Evolutionary conservation across 768 basidiomycete species (phyloP).

Genomic region (Neoboletus magnificus): DNA sequence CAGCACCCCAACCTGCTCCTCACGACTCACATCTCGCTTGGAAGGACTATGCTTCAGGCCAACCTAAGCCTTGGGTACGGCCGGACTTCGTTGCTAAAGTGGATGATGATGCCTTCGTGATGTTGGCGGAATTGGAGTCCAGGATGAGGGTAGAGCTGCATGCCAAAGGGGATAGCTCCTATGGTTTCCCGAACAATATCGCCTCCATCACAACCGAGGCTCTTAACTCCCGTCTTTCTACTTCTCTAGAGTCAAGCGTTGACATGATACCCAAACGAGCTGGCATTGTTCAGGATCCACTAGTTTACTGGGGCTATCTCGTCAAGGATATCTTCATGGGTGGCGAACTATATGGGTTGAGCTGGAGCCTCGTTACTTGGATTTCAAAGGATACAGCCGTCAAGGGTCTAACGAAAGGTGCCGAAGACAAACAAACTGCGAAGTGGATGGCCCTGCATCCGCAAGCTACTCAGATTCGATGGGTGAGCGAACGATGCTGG

Average conservation of each 20-base stretch:
- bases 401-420: slow-evolving; percentile 65
- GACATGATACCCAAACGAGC: slow-evolving; percentile 6
- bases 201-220: slow-evolving; percentile 2
- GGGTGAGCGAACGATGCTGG: slow-evolving; percentile 93
- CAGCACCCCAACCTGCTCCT: slow-evolving; percentile 59
- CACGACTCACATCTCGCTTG: slow-evolving; percentile 68
- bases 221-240: not conserved
- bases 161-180: slow-evolving; percentile 31
- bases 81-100: slow-evolving; percentile 93
- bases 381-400: slow-evolving; percentile 71
- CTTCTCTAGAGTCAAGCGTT: not conserved
- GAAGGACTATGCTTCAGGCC: slow-evolving; percentile 42
- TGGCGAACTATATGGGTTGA: slow-evolving; percentile 89
- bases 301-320: slow-evolving; percentile 87
- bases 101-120: slow-evolving; percentile 94
- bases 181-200: slow-evolving; percentile 12
- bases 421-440: slow-evolving; percentile 91
- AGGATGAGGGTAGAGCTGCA: slow-evolving; percentile 78
- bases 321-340: slow-evolving; percentile 95
- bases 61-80: slow-evolving; percentile 65
- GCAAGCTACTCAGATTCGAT: slow-evolving; percentile 70
- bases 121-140: slow-evolving; percentile 93
- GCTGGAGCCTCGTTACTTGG: slow-evolving; percentile 86
- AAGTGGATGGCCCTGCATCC: slow-evolving; percentile 93
- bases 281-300: slow-evolving; percentile 48